phyloP scores from a whole-genome alignment of 2,329 filamentous ascomycete species.

The Hymenoscyphus scutula region DNA sequence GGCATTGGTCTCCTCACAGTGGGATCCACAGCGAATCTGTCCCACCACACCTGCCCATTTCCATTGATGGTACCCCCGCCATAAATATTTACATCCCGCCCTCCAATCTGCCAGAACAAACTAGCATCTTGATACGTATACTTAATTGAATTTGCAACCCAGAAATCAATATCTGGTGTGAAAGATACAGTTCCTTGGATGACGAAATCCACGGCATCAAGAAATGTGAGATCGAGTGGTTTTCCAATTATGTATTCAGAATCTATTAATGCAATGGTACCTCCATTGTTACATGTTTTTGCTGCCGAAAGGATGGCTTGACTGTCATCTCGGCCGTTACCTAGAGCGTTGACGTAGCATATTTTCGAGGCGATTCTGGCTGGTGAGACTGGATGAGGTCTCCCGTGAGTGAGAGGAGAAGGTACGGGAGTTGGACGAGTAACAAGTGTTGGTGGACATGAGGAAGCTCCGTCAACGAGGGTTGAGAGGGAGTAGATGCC shows the following conservation, averaged over 20 bases:
- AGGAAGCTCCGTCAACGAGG: neutral
- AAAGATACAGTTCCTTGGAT: conserved; percentile 22
- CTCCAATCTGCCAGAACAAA: conserved; percentile 1
- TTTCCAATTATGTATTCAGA: conserved; percentile 54
- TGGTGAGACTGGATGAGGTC: conserved; percentile 9
- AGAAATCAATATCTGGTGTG: neutral
- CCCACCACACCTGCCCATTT: neutral
- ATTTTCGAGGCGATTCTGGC: conserved; percentile 1
- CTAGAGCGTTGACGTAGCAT: conserved; percentile 10
- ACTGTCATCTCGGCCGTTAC: conserved; percentile 6
- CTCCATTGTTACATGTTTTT: conserved; percentile 54
- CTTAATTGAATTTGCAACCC: neutral
- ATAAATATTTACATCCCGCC: neutral
- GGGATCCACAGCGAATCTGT: neutral
- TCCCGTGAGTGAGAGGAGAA: conserved; percentile 9
- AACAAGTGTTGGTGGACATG: neutral
- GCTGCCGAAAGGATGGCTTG: conserved; percentile 36
- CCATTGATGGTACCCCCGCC: neutral
- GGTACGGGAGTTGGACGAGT: conserved; percentile 5
- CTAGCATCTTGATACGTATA: neutral
- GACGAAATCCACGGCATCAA: conserved; percentile 55
- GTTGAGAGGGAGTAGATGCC: neutral
- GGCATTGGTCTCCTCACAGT: neutral
- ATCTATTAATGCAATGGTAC: conserved; percentile 52
- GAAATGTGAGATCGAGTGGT: conserved; percentile 54